A percentile compares a stretch with the other conserved stretches of the same genome.
phyloP scores from a whole-genome alignment of 1,284 basidiomycete species.

The Testicularia cyperi region DNA sequence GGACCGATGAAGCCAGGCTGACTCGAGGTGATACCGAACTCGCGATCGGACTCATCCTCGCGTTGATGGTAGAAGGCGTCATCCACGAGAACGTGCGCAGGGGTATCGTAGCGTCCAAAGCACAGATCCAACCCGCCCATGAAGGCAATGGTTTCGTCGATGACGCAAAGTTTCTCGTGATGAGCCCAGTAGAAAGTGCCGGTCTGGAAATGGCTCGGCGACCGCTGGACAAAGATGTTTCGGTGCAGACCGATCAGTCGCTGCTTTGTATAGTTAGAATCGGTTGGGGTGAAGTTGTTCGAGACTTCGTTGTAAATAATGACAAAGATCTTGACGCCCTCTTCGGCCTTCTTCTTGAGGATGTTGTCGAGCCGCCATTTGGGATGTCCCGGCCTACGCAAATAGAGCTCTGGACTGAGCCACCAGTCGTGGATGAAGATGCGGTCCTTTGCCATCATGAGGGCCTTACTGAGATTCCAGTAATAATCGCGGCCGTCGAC shows the following conservation, averaged over 20 bases:
- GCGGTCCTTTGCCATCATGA: constrained; percentile 82
- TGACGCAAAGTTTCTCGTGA: constrained; percentile 97
- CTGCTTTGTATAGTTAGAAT: constrained; percentile 80
- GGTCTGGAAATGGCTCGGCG: constrained; percentile 94
- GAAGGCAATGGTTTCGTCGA: constrained; percentile 95
- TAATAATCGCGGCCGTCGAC: constrained; percentile 76
- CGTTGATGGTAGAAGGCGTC: constrained; percentile 65
- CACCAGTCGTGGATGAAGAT: constrained; percentile 61
- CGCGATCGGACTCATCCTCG: constrained; percentile 13
- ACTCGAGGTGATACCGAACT: constrained; percentile 15
- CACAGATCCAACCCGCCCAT: constrained; percentile 95
- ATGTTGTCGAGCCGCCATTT: constrained; percentile 86
- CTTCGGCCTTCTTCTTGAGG: constrained; percentile 86
- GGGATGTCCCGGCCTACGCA: constrained; percentile 79
- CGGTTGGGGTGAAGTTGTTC: constrained; percentile 76
- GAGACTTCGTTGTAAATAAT: constrained; percentile 89
- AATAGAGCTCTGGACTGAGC: constrained; percentile 70
- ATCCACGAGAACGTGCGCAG: constrained; percentile 86
- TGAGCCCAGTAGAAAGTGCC: constrained; percentile 92
- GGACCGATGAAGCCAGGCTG: constrained; percentile 41
- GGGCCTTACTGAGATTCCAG: constrained; percentile 82
- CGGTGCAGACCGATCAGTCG: constrained; percentile 80
- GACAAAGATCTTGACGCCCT: constrained; percentile 94
- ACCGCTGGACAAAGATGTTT: constrained; percentile 94
- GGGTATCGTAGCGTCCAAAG: constrained; percentile 71